phyloP scores from a whole-genome alignment of 768 basidiomycete species.

The Xerocomellus amylosporus region DNA sequence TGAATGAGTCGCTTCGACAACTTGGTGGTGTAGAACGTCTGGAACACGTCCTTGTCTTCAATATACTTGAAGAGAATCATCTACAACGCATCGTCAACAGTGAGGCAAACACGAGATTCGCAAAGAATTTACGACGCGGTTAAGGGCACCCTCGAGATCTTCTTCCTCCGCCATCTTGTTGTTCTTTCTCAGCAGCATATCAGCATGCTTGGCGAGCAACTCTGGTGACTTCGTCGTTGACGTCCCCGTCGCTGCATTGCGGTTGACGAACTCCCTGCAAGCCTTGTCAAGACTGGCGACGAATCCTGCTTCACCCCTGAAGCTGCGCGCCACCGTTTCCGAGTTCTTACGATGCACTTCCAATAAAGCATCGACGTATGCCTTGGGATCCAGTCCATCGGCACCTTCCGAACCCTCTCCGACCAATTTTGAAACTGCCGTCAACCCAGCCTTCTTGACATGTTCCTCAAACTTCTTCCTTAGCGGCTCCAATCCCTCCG shows the following conservation, averaged over 20 bases:
- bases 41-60: conserved; percentile 98
- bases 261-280: conserved; percentile 92
- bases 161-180: conserved; percentile 94
- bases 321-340: conserved; percentile 83
- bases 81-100: conserved; percentile 40
- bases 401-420: conserved; percentile 52
- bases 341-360: conserved; percentile 91
- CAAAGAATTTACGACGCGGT: conserved; percentile 70
- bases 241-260: conserved; percentile 85
- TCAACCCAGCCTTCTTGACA: conserved; percentile 86
- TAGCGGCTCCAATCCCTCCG: conserved; percentile 85
- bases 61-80: conserved; percentile 98
- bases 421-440: conserved; percentile 71
- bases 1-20: conserved; percentile 91
- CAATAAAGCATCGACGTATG: conserved; percentile 89
- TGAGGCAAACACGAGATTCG: neutral
- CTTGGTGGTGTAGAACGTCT: conserved; percentile 95
- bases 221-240: conserved; percentile 87
- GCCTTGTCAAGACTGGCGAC: conserved; percentile 93
- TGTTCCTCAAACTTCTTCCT: conserved; percentile 93
- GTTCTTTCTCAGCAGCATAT: conserved; percentile 85
- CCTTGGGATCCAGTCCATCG: conserved; percentile 81
- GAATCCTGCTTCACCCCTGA: conserved; percentile 91
- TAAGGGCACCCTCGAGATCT: conserved; percentile 84
- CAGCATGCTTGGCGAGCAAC: conserved; percentile 87